Conservation (phyloP, 2,329 filamentous ascomycete genomes). For the Penicillium glabrum region DNA sequence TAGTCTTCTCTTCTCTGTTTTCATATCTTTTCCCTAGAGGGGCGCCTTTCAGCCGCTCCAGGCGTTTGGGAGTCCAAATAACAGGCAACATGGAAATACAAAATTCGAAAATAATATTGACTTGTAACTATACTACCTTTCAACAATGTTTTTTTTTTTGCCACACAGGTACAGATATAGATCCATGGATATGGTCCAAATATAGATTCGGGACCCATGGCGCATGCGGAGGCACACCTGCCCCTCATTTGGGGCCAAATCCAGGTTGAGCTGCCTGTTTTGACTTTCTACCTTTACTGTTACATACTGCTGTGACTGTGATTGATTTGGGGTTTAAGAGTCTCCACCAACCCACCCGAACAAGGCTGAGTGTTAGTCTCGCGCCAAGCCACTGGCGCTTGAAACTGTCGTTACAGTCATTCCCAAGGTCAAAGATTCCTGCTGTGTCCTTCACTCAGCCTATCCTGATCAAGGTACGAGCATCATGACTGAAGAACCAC, state of each 20-base stretch:
- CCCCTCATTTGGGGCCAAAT: not conserved
- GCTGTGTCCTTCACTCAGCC: slow-evolving; percentile 8
- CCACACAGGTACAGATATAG: not conserved
- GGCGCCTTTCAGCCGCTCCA: slow-evolving; percentile 11
- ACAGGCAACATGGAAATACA: slow-evolving; percentile 16
- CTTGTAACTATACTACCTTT: not conserved
- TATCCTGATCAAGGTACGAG: not conserved
- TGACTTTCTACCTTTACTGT: not conserved
- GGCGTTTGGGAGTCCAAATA: slow-evolving; percentile 22
- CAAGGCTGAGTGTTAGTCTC: not conserved
- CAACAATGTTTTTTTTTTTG: too few species aligned
- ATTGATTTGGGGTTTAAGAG: not conserved
- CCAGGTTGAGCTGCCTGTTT: not conserved
- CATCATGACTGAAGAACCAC: slow-evolving; percentile 43
- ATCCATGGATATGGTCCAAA: not conserved
- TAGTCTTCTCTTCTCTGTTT: slow-evolving; percentile 15
- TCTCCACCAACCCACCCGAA: not conserved
- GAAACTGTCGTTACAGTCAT: slow-evolving; percentile 21
- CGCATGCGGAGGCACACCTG: not conserved
- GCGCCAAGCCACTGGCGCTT: slow-evolving; percentile 19
- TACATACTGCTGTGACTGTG: not conserved
- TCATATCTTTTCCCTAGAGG: slow-evolving; percentile 17
- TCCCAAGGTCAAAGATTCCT: slow-evolving; percentile 1
- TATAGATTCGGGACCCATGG: slow-evolving; percentile 15
- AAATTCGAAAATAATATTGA: not conserved